These are phyloP conservation scores for Wickerhamiella galacta DNA, from an alignment of 805 yeast species.

Conservation along the genomic window DNA sequence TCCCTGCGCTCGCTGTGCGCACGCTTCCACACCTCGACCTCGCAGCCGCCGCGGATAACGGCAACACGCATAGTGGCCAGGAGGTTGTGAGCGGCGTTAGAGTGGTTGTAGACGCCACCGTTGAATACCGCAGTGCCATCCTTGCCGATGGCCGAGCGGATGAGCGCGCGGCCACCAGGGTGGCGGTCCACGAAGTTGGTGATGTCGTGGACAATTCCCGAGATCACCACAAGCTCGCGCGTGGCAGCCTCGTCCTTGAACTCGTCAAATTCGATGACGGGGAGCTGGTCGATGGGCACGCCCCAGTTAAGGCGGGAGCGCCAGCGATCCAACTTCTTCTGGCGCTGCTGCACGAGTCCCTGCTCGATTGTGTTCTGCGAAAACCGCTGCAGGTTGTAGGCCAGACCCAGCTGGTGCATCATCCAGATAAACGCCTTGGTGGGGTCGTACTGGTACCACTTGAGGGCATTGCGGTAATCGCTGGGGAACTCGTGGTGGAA, in stretches of 20 bases:
- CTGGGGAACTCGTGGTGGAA: constrained; percentile 93
- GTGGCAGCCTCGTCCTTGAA: constrained; percentile 34
- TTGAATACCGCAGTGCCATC: constrained; percentile 90
- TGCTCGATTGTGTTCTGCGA: constrained; percentile 48
- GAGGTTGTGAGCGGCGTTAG: constrained; percentile 82
- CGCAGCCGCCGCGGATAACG: constrained; percentile 63
- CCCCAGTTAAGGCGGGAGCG: constrained; percentile 83
- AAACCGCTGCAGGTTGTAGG: constrained; percentile 39
- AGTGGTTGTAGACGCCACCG: constrained; percentile 88
- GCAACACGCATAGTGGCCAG: constrained; percentile 91
- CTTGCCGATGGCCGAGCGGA: constrained; percentile 69
- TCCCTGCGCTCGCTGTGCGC: constrained; percentile 52
- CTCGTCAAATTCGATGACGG: constrained; percentile 43
- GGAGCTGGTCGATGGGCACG: constrained; percentile 74
- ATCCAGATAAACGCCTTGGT: constrained; percentile 57
- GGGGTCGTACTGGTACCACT: constrained; percentile 70
- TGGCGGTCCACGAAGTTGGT: constrained; percentile 82
- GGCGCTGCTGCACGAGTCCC: constrained; percentile 66
- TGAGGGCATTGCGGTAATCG: constrained; percentile 64
- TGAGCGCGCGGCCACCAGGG: constrained; percentile 80
- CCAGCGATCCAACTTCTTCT: constrained; percentile 59
- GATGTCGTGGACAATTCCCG: constrained; percentile 85
- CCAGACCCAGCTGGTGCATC: constrained; percentile 37
- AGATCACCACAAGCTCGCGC: constrained; percentile 60
- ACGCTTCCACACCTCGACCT: constrained; percentile 67